Conservation (phyloP, 768 basidiomycete species). For the Leccinum sublutescens region DNA sequence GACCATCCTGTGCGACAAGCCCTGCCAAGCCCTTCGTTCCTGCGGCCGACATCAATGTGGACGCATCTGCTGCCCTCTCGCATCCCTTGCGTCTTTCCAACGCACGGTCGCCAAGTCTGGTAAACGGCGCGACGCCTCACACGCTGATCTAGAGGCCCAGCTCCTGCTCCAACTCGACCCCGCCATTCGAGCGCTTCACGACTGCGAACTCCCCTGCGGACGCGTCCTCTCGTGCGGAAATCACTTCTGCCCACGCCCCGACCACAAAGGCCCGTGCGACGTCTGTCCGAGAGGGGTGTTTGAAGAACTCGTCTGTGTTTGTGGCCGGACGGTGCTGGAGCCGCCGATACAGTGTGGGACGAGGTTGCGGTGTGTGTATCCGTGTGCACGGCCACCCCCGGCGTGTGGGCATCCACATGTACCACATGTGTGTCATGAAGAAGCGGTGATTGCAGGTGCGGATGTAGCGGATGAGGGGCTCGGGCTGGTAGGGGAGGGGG, state of each 20-base stretch:
- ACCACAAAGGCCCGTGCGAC: slow-evolving; percentile 82
- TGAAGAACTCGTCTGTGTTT: slow-evolving; percentile 86
- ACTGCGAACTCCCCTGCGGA: slow-evolving; percentile 80
- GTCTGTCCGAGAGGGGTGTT: slow-evolving; percentile 87
- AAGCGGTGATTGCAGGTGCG: slow-evolving; percentile 34
- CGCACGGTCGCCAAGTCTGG: slow-evolving; percentile 58
- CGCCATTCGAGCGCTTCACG: slow-evolving; percentile 70
- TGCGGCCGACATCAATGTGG: slow-evolving; percentile 89
- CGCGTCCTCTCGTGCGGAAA: slow-evolving; percentile 72
- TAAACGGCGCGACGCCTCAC: slow-evolving; percentile 38
- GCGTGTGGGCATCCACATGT: slow-evolving; percentile 81
- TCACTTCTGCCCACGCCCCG: slow-evolving; percentile 73
- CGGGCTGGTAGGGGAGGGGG: neutral
- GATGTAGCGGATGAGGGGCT: slow-evolving; percentile 27
- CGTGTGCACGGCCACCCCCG: slow-evolving; percentile 68
- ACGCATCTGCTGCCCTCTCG: slow-evolving; percentile 86
- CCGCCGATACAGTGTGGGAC: slow-evolving; percentile 92
- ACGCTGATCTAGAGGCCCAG: slow-evolving; percentile 7
- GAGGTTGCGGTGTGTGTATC: slow-evolving; percentile 71
- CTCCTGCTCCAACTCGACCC: slow-evolving; percentile 41
- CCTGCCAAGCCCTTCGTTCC: slow-evolving; percentile 72
- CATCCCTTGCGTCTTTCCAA: slow-evolving; percentile 50
- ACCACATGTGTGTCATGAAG: slow-evolving; percentile 82
- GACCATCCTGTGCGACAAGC: slow-evolving; percentile 77
- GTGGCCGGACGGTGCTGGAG: slow-evolving; percentile 82